Evolutionary conservation across 2,329 filamentous ascomycete genomes (phyloP).

Genomic region (Aspergillus ruber): DNA sequence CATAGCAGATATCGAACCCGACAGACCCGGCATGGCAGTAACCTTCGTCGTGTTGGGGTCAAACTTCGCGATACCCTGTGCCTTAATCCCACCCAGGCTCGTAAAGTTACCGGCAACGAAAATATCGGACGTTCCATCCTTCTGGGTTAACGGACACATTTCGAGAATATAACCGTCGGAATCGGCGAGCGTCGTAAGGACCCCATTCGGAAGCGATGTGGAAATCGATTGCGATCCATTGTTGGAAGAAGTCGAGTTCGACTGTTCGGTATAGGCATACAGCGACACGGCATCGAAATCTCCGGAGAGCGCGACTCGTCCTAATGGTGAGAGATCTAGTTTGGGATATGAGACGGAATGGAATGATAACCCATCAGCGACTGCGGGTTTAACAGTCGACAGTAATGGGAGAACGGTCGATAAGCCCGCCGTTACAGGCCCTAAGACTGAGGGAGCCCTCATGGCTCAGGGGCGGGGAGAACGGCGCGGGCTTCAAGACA

Average conservation of each 20-base stretch:
- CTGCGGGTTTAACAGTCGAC: constrained; percentile 13
- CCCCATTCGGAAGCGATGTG: constrained; percentile 75
- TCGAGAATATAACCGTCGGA: constrained; percentile 79
- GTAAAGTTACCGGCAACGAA: constrained; percentile 95
- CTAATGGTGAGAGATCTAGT: constrained; percentile 69
- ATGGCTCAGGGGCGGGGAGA: constrained; percentile 37
- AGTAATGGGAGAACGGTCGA: constrained; percentile 22
- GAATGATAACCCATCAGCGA: constrained; percentile 29
- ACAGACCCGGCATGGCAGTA: constrained; percentile 69
- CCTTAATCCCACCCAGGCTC: constrained; percentile 68
- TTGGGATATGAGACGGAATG: constrained; percentile 30
- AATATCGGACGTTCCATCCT: constrained; percentile 64
- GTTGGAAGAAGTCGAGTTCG: constrained; percentile 50
- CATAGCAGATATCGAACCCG: constrained; percentile 74
- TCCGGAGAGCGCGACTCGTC: constrained; percentile 76
- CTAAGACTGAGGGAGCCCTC: constrained; percentile 41
- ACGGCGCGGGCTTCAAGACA: constrained; percentile 13
- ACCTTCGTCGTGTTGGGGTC: constrained; percentile 65
- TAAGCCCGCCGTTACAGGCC: constrained; percentile 37
- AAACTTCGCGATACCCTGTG: constrained; percentile 74
- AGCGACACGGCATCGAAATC: constrained; percentile 89
- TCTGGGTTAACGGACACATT: constrained; percentile 73
- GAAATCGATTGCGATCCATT: constrained; percentile 80
- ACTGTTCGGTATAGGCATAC: constrained; percentile 78
- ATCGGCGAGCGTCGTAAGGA: constrained; percentile 65